phyloP scores from a whole-genome alignment of 768 basidiomycete genomes.

The Psilocybe azurescens region DNA sequence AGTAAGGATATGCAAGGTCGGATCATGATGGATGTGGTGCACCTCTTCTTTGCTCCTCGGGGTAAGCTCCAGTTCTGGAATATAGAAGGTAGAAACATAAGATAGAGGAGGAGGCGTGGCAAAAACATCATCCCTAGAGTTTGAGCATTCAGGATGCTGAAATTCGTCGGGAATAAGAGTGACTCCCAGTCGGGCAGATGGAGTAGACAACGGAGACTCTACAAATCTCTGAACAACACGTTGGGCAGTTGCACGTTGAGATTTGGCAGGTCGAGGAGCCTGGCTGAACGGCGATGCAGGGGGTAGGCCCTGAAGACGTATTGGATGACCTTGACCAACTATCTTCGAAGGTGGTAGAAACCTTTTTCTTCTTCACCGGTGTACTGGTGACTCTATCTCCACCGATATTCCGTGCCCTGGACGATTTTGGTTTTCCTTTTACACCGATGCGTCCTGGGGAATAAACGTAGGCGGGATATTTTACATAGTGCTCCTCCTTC shows the following conservation, averaged over 20 bases:
- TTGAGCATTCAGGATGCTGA: too few relatives aligned
- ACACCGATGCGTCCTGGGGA: slow-evolving; percentile 20
- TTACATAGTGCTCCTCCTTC: slow-evolving; percentile 29
- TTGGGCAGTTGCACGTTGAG: slow-evolving; percentile 13
- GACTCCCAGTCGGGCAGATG: background rate
- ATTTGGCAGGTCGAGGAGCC: background rate
- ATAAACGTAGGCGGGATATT: slow-evolving; percentile 35
- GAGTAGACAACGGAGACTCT: background rate
- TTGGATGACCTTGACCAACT: slow-evolving; percentile 1
- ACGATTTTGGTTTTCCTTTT: slow-evolving; percentile 10
- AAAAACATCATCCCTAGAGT: background rate
- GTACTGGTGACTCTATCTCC: background rate
- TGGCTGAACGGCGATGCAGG: slow-evolving; percentile 1
- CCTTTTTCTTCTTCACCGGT: slow-evolving; percentile 2
- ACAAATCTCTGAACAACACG: background rate
- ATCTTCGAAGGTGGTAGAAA: background rate
- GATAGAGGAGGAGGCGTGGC: background rate
- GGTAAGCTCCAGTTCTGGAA: slow-evolving; percentile 27
- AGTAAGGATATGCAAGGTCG: background rate
- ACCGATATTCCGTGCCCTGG: background rate
- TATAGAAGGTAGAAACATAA: slow-evolving; percentile 27
- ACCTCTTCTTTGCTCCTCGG: background rate
- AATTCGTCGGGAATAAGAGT: background rate
- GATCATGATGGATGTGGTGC: background rate
- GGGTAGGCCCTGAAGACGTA: slow-evolving; percentile 2